Base-by-base conservation (phyloP, 2,329 filamentous ascomycete species). In the Trichoderma oligosporum region DNA sequence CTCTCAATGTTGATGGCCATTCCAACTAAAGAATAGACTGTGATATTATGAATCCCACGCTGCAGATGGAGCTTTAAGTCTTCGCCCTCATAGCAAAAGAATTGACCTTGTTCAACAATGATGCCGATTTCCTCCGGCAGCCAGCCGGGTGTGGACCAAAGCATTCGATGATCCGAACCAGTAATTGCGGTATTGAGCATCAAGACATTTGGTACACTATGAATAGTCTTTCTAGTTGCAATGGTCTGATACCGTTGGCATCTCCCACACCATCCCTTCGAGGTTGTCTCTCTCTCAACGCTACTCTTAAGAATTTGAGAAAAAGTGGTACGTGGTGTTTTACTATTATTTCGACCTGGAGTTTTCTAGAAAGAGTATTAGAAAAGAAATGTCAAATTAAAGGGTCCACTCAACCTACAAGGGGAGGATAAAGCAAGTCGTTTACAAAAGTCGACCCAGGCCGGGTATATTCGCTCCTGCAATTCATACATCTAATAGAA, bases 41-140 rank as follows among this genome's bases (percentile, higher is more conserved):
- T 84, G 47, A 97, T 88, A 49, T 88, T 86, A 58, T 92, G 88
- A 6, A 87, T 86, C 20, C 88, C 89, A 29, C 88, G 83, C 66
- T 93, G 87, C 20, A 95, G 74, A 64, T 94, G 89, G 46, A 89
- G 74, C 68, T 87, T 87, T 62, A 99, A 73, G 65, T 97, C 92
- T 53, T 96, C 87, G 2, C 94, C 93, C 71, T 99, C 92, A 62
- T 91, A 97, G 71, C 92, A 97, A 72, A 90, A 92, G 68, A 97
- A 89, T 67, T 96, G 89, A n/a, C 90, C 91, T 65, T 89, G 84
- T 59, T 95, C 89, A 57, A 96, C 84, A 57, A 96, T 89, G 66
- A 99, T 84, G 35, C 94, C 94, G 65, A 99, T 92, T 70, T 97
- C 91, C 67, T 94, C 88, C 0, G 94, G 94, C 11, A 99, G 78